Conservation (phyloP, 2,329 filamentous ascomycete species). For the Aspergillus novoparasiticus region DNA sequence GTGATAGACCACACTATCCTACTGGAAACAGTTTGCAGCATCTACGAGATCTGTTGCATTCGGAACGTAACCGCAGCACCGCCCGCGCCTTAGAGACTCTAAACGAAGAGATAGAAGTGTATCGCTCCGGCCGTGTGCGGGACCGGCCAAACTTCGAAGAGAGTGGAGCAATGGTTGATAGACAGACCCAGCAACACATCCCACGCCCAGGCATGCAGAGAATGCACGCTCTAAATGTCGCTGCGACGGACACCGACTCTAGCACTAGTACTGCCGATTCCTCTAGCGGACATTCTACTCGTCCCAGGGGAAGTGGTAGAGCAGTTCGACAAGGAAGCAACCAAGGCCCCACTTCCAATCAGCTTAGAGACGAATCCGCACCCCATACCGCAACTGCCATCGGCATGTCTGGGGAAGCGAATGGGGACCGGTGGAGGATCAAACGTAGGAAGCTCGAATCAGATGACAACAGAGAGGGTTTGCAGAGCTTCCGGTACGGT, state of each 20-base stretch:
- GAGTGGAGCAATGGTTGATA: slow-evolving; percentile 28
- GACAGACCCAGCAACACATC: slow-evolving; percentile 27
- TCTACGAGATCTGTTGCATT: slow-evolving; percentile 42
- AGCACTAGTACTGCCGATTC: slow-evolving; percentile 19
- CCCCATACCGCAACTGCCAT: slow-evolving; percentile 30
- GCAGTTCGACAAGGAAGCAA: slow-evolving; percentile 12
- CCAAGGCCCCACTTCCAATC: slow-evolving; percentile 22
- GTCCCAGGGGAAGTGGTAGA: slow-evolving; percentile 26
- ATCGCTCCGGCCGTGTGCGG: slow-evolving; percentile 28
- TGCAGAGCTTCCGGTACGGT: slow-evolving; percentile 73
- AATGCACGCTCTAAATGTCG: slow-evolving; percentile 14
- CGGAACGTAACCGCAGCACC: slow-evolving; percentile 36
- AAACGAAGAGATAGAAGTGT: slow-evolving; percentile 42
- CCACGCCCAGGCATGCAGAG: slow-evolving; percentile 16
- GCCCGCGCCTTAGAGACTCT: slow-evolving; percentile 41
- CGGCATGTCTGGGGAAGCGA: slow-evolving; percentile 28
- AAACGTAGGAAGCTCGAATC: slow-evolving; percentile 74
- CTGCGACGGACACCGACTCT: slow-evolving; percentile 22
- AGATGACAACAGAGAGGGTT: slow-evolving; percentile 54
- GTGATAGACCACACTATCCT: slow-evolving; percentile 27
- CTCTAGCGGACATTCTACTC: slow-evolving; percentile 21
- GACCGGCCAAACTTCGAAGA: slow-evolving; percentile 30
- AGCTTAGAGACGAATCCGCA: slow-evolving; percentile 29
- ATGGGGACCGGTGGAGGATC: slow-evolving; percentile 49
- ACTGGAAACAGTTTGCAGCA: slow-evolving; percentile 35